These are phyloP conservation scores for Phytopythium cucurbitacearum DNA, from an alignment of 352 stramenopile species.

Conservation along the genomic window DNA sequence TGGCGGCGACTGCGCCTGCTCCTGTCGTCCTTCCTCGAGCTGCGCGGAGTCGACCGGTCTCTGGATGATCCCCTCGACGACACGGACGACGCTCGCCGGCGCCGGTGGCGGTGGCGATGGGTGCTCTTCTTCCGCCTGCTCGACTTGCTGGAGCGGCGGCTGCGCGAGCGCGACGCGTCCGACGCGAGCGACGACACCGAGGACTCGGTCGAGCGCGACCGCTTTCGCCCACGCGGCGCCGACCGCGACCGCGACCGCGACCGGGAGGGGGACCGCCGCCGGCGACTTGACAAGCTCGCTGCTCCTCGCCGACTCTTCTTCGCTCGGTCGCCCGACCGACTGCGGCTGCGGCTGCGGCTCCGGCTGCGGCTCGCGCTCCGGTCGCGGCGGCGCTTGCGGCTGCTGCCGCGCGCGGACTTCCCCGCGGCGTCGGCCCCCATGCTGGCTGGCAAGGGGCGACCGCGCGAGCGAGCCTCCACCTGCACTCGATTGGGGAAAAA, in stretches of 20 bases:
- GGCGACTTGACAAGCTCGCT: conserved; percentile 16
- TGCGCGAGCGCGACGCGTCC: conserved; percentile 26
- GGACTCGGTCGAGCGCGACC: conserved; percentile 15
- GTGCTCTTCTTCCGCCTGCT: conserved; percentile 20
- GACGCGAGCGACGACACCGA: conserved; percentile 16
- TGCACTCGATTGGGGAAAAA: not conserved
- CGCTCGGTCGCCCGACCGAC: too few species aligned
- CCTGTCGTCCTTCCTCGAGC: conserved; percentile 20
- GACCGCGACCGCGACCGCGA: conserved; percentile 11
- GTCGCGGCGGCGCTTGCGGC: conserved; percentile 25
- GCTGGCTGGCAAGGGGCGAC: not conserved
- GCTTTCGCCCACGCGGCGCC: conserved; percentile 7
- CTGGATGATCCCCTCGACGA: conserved; percentile 20
- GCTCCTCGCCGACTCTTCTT: conserved; percentile 6
- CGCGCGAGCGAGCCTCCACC: not conserved
- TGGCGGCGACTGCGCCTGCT: conserved; percentile 17
- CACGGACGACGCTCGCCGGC: conserved; percentile 1
- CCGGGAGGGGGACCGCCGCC: conserved; percentile 14
- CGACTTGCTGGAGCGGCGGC: conserved; percentile 18
- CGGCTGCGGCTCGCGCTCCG: conserved; percentile 18
- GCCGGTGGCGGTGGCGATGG: conserved; percentile 4
- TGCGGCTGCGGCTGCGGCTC: conserved; percentile 4
- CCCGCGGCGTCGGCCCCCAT: conserved; percentile 12
- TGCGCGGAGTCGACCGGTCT: conserved; percentile 18
- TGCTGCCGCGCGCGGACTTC: conserved; percentile 6